Evolutionary conservation across 805 yeast genomes (phyloP), one percentile per base, ranked within the genome.

Genomic region (Teunomyces lycoperdinae): DNA sequence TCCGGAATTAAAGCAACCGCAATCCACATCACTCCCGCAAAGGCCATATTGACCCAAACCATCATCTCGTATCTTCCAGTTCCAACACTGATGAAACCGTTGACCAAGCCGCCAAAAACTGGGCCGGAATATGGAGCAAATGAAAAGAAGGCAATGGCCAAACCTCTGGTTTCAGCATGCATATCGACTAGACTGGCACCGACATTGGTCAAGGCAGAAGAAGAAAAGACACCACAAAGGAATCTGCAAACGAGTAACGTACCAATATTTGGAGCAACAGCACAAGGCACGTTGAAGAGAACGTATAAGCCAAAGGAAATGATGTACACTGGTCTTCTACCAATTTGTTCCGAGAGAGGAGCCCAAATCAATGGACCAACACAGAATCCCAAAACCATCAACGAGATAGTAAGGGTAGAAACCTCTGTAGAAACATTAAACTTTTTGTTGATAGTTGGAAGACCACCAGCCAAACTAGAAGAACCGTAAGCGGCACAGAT

Each of bases 101-200:
- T 87, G 32, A 88, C 89, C 46, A 90, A 68, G 3, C 96, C 96
- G 31, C 96, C 97, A 42, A 89, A 68, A 33, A 88, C 95, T 1
- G 97, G 97, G 44, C 96, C 97, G 53, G 91, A 85, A 66, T 89
- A 90, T 2, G 97, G 97, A 50, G 94, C 89, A 60, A 89, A 89
- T 9, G 96, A 91, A 61, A 90, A 90, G 59, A 85, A 85, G 0
- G 96, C 95, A 68, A 90, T 89, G 35, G 96, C 96, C 59, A 83
- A 78, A 56, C 96, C 96, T 71, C 96, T 78, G 0, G 90, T 80
- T 53, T 80, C 85, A 46, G 80, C 77, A 76, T 90, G 92, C 76
- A 90, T 78, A 67, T 90, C 97, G 43, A 94, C 92, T 52, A 90
- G 80, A 33, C 95, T 85, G 45, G 96, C 97, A 65, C 96, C 96